Evolutionary conservation across 768 basidiomycete genomes (phyloP).

Genomic region (Gymnopilus dilepis): DNA sequence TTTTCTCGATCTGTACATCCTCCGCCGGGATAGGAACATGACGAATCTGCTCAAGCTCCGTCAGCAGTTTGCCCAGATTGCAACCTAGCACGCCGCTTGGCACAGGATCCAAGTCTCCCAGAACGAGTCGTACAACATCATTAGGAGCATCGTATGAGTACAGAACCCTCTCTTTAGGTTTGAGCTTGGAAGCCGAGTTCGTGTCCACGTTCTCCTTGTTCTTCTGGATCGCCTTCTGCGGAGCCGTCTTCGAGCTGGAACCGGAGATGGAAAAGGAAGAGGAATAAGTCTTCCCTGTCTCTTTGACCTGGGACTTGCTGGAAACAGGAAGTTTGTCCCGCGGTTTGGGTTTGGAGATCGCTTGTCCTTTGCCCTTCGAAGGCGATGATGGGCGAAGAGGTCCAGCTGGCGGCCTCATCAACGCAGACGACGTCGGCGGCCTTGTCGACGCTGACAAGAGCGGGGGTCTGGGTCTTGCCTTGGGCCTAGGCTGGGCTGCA

Average conservation of each 20-base stretch:
- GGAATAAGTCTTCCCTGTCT: too few species aligned
- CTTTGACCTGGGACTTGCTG: too few species aligned
- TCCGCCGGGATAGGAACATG: too few species aligned
- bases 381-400: neutral
- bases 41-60: neutral
- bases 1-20: neutral
- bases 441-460: neutral
- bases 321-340: neutral
- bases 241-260: too few species aligned
- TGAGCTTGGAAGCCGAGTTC: neutral
- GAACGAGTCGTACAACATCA: neutral
- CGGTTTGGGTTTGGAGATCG: neutral
- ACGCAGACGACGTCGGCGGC: neutral
- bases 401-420: neutral
- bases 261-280: too few species aligned
- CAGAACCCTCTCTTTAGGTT: neutral
- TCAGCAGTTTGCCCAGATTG: slow-evolving; percentile 7
- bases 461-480: neutral
- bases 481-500: neutral
- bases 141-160: neutral
- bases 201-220: neutral
- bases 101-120: neutral
- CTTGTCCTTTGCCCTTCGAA: neutral
- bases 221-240: neutral
- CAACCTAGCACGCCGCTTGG: neutral